phyloP scores from a whole-genome alignment of 2,329 filamentous ascomycete species.

The Parasarocladium wereldwijsianum region DNA sequence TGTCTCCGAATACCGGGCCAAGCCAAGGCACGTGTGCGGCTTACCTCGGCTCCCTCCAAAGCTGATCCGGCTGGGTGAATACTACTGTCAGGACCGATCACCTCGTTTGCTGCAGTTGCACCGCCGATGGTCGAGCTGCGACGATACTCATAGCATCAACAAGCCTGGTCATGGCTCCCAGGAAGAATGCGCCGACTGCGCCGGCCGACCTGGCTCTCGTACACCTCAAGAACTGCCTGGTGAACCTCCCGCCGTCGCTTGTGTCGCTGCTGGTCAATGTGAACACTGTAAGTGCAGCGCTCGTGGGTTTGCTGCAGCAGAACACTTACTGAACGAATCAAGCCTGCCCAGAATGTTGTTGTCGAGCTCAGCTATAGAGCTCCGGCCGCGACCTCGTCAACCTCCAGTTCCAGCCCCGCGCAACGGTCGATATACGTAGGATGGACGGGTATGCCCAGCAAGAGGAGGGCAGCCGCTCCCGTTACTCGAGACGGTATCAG shows the following conservation, averaged over 20 bases:
- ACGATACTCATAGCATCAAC: too few species aligned
- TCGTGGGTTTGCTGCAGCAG: not conserved
- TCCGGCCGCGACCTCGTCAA: conserved; percentile 24
- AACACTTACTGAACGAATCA: conserved; percentile 10
- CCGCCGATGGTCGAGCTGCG: too few species aligned
- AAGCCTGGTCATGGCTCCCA: conserved; percentile 27
- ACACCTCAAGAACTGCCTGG: conserved; percentile 84
- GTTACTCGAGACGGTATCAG: conserved; percentile 61
- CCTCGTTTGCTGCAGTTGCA: too few species aligned
- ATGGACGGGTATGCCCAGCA: conserved; percentile 97
- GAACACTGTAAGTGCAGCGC: conserved; percentile 61
- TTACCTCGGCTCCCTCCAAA: conserved; percentile 7
- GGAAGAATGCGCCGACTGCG: conserved; percentile 45
- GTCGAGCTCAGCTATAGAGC: conserved; percentile 70
- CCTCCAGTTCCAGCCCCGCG: conserved; percentile 26
- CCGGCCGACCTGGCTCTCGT: conserved; percentile 74
- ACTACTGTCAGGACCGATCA: too few species aligned
- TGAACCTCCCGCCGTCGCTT: conserved; percentile 77
- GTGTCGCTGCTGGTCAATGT: conserved; percentile 76
- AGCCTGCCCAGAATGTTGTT: conserved; percentile 91
- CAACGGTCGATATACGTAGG: conserved; percentile 72
- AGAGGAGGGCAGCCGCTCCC: conserved; percentile 60
- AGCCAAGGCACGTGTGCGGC: conserved; percentile 5
- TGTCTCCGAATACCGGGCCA: conserved; percentile 1
- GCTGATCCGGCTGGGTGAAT: too few species aligned